Conservation (phyloP, 129 eudicot genomes). For the Saposhnikovia divaricata region DNA sequence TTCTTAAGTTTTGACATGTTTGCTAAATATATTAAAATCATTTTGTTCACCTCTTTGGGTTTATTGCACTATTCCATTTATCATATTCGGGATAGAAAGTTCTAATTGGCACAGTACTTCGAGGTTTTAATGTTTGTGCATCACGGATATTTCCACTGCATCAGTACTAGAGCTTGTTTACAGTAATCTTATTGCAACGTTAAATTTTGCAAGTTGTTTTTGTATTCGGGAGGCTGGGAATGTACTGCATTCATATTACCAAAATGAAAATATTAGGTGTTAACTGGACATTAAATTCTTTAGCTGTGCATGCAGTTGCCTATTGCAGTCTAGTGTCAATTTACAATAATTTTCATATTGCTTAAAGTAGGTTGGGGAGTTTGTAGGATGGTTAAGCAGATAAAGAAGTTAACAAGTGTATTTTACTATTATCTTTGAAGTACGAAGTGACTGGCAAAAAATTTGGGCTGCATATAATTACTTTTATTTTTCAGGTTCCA, state of each 20-base stretch:
- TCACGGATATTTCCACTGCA: neutral
- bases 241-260: neutral
- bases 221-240: neutral
- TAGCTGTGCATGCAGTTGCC: neutral
- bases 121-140: neutral
- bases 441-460: neutral
- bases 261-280: neutral
- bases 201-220: neutral
- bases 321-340: neutral
- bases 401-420: neutral
- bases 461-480: neutral
- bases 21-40: neutral
- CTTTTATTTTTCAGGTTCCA: slow-evolving; percentile 53
- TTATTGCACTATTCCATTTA: neutral
- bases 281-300: neutral
- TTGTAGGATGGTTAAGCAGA: neutral
- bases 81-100: neutral
- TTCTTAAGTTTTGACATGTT: neutral
- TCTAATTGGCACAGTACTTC: neutral
- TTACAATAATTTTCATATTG: neutral
- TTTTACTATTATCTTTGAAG: neutral
- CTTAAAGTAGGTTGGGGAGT: neutral
- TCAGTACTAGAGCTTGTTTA: neutral
- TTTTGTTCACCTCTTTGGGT: neutral
- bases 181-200: neutral